phyloP scores from a whole-genome alignment of 2,329 filamentous ascomycete genomes.

The Akanthomyces uredinophilus region DNA sequence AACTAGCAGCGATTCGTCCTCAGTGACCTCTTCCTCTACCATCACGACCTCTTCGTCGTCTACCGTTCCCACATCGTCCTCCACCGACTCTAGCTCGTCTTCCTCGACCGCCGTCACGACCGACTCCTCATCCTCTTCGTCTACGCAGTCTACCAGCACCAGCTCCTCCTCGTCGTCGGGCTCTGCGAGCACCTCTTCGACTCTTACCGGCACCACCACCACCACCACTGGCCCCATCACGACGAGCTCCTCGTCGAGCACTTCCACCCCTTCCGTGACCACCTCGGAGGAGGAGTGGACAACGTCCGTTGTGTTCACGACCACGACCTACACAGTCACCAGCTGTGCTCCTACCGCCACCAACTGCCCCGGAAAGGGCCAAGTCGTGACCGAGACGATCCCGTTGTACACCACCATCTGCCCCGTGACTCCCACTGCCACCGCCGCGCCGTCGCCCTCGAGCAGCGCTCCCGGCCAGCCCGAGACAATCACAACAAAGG shows the following conservation, averaged over 20 bases:
- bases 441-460: background rate
- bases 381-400: constrained; percentile 11
- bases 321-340: constrained; percentile 26
- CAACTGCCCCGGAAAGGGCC: constrained; percentile 24
- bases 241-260: background rate
- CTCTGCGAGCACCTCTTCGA: background rate
- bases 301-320: constrained; percentile 28
- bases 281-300: constrained; percentile 10
- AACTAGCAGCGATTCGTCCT: background rate
- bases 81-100: background rate
- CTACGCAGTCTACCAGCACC: background rate
- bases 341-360: constrained; percentile 25
- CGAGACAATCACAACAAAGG: constrained; percentile 3
- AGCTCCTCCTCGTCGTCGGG: background rate
- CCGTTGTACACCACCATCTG: constrained; percentile 11
- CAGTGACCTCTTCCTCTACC: background rate
- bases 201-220: background rate
- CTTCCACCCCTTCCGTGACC: background rate
- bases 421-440: background rate
- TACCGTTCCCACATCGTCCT: background rate
- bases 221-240: background rate
- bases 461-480: constrained; percentile 18
- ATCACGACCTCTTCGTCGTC: background rate
- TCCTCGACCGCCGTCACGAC: background rate
- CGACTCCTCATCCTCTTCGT: background rate